phyloP scores from a whole-genome alignment of 768 basidiomycete species.

The Dioszegia crocea region DNA sequence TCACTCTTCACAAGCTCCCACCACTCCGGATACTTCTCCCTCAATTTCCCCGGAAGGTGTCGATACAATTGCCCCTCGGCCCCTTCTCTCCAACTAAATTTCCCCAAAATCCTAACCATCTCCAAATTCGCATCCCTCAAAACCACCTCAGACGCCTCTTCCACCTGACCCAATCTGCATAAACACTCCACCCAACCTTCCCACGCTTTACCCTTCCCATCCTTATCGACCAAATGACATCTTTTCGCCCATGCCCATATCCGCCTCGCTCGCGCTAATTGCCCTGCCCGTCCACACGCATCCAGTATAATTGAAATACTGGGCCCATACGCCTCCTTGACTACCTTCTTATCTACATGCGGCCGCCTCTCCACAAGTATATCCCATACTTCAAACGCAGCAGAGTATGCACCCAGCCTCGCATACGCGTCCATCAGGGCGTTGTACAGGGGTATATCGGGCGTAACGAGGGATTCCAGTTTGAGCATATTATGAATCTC shows the following conservation, averaged over 20 bases:
- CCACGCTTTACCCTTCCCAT: conserved; percentile 60
- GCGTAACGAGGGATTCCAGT: conserved; percentile 71
- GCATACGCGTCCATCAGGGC: conserved; percentile 86
- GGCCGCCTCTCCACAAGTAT: conserved; percentile 54
- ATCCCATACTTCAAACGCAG: conserved; percentile 77
- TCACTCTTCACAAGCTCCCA: conserved; percentile 26
- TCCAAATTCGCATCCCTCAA: conserved; percentile 2
- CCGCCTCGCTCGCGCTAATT: conserved; percentile 56
- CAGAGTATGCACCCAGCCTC: conserved; percentile 65
- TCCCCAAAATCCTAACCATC: conserved; percentile 20
- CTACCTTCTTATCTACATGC: conserved; percentile 22
- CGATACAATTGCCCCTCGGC: conserved; percentile 11
- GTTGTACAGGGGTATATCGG: conserved; percentile 69
- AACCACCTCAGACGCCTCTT: conserved; percentile 64
- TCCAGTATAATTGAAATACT: conserved; percentile 81
- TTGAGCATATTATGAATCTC: conserved; percentile 70
- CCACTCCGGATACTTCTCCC: conserved; percentile 21
- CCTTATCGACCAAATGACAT: conserved; percentile 57
- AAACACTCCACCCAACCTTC: conserved; percentile 79
- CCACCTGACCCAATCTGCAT: conserved; percentile 64
- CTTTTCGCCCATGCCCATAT: conserved; percentile 58
- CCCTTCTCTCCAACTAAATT: conserved; percentile 35
- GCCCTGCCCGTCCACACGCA: conserved; percentile 66
- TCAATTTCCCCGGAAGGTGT: conserved; percentile 14
- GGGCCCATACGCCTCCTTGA: conserved; percentile 54